phyloP scores from a whole-genome alignment of 2,329 filamentous ascomycete genomes.

The Dothiorella sarmentorum region DNA sequence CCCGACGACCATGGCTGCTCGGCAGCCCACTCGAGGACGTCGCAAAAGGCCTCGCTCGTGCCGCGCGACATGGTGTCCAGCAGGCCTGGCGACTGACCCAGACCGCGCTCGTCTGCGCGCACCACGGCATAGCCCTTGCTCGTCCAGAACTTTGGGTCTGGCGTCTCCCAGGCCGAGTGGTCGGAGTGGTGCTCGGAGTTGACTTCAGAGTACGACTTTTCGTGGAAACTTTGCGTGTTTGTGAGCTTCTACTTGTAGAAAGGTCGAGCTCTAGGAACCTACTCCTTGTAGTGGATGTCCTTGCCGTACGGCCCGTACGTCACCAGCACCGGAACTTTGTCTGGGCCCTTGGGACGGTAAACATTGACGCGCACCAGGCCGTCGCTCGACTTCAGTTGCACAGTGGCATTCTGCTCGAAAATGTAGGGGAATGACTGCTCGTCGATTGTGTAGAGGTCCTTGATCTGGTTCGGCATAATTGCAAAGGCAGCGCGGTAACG shows the following conservation, averaged over 20 bases:
- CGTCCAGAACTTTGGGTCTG: conserved; percentile 40
- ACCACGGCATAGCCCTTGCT: conserved; percentile 38
- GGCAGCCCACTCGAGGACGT: conserved; percentile 52
- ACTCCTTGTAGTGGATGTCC: conserved; percentile 62
- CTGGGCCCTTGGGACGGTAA: conserved; percentile 45
- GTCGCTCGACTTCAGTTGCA: conserved; percentile 40
- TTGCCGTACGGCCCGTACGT: conserved; percentile 70
- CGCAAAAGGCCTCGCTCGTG: conserved; percentile 51
- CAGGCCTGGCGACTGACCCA: conserved; percentile 51
- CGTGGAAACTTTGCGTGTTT: conserved; percentile 41
- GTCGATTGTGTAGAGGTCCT: conserved; percentile 34
- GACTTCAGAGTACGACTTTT: conserved; percentile 46
- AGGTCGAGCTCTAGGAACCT: conserved; percentile 20
- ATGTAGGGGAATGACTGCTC: conserved; percentile 44
- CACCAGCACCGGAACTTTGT: conserved; percentile 58
- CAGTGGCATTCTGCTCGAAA: conserved; percentile 49
- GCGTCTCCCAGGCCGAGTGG: conserved; percentile 47
- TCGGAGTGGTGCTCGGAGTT: conserved; percentile 38
- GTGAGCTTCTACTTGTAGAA: conserved; percentile 6
- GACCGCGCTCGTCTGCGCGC: conserved; percentile 49
- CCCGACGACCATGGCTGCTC: conserved; percentile 50
- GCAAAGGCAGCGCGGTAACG: neutral
- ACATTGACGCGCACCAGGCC: conserved; percentile 50
- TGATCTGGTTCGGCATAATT: conserved; percentile 24
- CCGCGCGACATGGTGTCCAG: conserved; percentile 53